A percentile compares a stretch with the other conserved stretches of the same genome.
Conservation (phyloP, 352 stramenopile species). For the Pythium utonaiense region DNA sequence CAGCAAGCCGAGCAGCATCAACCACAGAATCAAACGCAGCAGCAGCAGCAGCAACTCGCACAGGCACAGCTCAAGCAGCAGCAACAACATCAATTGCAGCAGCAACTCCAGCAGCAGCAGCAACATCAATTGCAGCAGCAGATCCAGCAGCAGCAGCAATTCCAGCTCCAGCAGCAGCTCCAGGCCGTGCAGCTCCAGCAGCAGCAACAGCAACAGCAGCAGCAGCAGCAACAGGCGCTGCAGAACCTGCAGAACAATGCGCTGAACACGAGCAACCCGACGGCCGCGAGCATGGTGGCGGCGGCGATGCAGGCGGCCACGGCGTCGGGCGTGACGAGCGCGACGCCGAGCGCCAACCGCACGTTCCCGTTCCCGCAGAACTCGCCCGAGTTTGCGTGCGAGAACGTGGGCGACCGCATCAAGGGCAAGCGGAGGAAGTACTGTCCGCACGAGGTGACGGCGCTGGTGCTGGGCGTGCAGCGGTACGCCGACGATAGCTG, state of each 20-base stretch:
- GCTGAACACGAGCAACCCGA: constrained; percentile 7
- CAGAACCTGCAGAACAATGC: constrained; percentile 17
- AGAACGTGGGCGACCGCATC: constrained; percentile 80
- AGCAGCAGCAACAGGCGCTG: constrained; percentile 20
- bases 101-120: constrained; percentile 29
- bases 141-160: constrained; percentile 29
- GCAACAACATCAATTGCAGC: constrained; percentile 18
- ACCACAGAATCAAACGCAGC: constrained; percentile 4
- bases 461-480: constrained; percentile 73
- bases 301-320: constrained; percentile 27
- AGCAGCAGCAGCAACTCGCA: constrained; percentile 14
- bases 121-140: constrained; percentile 17
- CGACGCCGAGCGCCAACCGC: constrained; percentile 15
- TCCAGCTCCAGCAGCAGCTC: constrained; percentile 32
- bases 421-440: constrained; percentile 84
- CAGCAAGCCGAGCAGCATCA: constrained; percentile 2
- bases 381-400: constrained; percentile 71
- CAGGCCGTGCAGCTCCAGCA: constrained; percentile 21
- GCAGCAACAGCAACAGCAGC: constrained; percentile 19
- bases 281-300: constrained; percentile 25
- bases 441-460: constrained; percentile 83
- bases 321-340: constrained; percentile 2
- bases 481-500: constrained; percentile 83
- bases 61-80: constrained; percentile 30
- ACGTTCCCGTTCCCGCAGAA: constrained; percentile 65